Conservation (phyloP, 1,284 basidiomycete species). For the Microbotryum intermedium region DNA sequence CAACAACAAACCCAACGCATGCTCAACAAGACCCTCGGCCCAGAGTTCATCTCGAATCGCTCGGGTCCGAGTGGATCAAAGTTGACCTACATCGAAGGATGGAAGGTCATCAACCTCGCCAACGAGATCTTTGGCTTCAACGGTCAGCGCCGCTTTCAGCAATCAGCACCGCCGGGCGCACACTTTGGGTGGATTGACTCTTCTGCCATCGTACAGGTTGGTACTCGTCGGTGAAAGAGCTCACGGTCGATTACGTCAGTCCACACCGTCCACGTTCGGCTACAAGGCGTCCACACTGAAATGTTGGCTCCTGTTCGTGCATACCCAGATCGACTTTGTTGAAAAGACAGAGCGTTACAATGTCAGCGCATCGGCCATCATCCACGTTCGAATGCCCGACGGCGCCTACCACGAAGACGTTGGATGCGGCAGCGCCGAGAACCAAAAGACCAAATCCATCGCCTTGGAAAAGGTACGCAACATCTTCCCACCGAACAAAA, state of each 20-base stretch:
- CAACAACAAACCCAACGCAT: slow-evolving; percentile 70
- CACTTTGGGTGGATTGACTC: too few relatives aligned
- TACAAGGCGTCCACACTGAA: too few relatives aligned
- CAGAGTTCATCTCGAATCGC: slow-evolving; percentile 84
- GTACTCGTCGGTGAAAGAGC: slow-evolving; percentile 71
- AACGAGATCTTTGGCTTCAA: slow-evolving; percentile 99
- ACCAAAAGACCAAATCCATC: slow-evolving; percentile 69
- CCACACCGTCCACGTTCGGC: too few relatives aligned
- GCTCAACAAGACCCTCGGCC: slow-evolving; percentile 78
- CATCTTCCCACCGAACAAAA: neutral
- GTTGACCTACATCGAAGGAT: slow-evolving; percentile 91
- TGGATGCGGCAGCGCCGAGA: slow-evolving; percentile 82
- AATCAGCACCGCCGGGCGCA: neutral
- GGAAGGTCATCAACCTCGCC: slow-evolving; percentile 91
- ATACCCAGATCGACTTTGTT: slow-evolving; percentile 57
- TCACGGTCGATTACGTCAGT: slow-evolving; percentile 65
- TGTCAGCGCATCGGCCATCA: slow-evolving; percentile 73
- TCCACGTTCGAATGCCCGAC: slow-evolving; percentile 78
- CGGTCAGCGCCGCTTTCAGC: slow-evolving; percentile 42
- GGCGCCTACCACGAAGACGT: slow-evolving; percentile 88
- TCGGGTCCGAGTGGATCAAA: slow-evolving; percentile 76
- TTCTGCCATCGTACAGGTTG: slow-evolving; percentile 47
- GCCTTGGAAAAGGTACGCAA: slow-evolving; percentile 79
- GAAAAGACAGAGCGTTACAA: slow-evolving; percentile 57
- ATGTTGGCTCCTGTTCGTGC: too few relatives aligned